A percentile compares a stretch with the other conserved stretches of the same genome.
Evolutionary conservation across 2,329 filamentous ascomycete genomes (phyloP).

Genomic region (Botrytis cinerea): DNA sequence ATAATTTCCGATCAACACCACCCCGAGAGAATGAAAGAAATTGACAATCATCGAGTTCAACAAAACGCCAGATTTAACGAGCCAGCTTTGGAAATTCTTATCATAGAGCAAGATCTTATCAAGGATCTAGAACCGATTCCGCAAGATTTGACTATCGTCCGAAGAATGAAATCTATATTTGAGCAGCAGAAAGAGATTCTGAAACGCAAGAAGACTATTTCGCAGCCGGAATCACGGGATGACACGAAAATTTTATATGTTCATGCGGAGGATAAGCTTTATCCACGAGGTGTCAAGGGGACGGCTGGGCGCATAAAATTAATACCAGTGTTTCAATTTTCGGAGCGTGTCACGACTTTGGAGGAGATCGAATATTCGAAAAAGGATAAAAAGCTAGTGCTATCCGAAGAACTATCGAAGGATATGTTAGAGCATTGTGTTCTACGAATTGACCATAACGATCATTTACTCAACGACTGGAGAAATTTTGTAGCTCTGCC

Average conservation of each 20-base stretch:
- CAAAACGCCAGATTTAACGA: background rate
- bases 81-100: background rate
- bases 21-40: background rate
- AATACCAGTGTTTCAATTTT: constrained; percentile 13
- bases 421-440: constrained; percentile 13
- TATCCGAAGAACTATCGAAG: background rate
- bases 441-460: constrained; percentile 2
- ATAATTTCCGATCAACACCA: background rate
- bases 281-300: background rate
- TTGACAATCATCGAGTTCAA: background rate
- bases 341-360: background rate
- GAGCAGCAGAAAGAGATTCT: background rate
- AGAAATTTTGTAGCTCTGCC: background rate
- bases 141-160: background rate
- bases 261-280: background rate
- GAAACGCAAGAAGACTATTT: background rate
- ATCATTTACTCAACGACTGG: constrained; percentile 4
- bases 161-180: background rate
- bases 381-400: background rate
- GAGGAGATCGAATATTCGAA: background rate
- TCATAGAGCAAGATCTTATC: constrained; percentile 9
- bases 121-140: background rate
- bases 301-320: background rate
- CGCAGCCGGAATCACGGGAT: background rate
- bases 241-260: background rate